Evolutionary conservation across 2,329 filamentous ascomycete genomes (phyloP).

Genomic region (Xylaria sp.): DNA sequence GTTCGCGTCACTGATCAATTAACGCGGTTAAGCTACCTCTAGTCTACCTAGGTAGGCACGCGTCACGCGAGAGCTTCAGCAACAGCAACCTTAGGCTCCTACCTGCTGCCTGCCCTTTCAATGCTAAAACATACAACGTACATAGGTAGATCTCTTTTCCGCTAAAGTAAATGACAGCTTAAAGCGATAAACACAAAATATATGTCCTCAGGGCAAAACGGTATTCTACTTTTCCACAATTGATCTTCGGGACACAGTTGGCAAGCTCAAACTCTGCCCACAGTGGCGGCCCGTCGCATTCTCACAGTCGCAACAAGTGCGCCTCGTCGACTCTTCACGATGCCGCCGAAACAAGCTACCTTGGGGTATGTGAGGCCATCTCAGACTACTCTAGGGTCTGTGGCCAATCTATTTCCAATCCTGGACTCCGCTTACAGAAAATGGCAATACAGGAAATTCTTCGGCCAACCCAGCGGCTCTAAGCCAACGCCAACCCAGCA

Average conservation of each 20-base stretch:
- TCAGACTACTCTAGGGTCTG: constrained; percentile 51
- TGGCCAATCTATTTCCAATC: constrained; percentile 34
- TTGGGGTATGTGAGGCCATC: constrained; percentile 52
- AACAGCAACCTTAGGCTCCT: constrained; percentile 10
- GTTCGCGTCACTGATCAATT: constrained; percentile 43
- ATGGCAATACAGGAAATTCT: constrained; percentile 77
- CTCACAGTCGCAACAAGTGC: constrained; percentile 43
- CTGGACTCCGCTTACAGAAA: constrained; percentile 30
- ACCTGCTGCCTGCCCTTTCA: constrained; percentile 20
- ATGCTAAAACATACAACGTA: constrained; percentile 6
- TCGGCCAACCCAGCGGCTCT: constrained; percentile 72
- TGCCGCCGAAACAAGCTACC: constrained; percentile 51
- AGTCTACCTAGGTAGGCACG: constrained; percentile 27
- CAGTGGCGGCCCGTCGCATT: constrained; percentile 45
- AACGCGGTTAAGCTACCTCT: constrained; percentile 39
- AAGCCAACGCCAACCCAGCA: constrained; percentile 74
- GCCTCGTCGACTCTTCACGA: constrained; percentile 44
- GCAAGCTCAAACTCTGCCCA: constrained; percentile 25
- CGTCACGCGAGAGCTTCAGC: constrained; percentile 26
- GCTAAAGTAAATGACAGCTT: neutral
- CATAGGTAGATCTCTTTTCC: constrained; percentile 7
- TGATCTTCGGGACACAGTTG: neutral
- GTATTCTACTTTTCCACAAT: neutral
- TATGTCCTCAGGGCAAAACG: neutral
- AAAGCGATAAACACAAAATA: neutral